Evolutionary conservation across 2,329 filamentous ascomycete genomes (phyloP), one percentile per base, ranked within the genome.

Genomic region (Diaporthe caulivora): DNA sequence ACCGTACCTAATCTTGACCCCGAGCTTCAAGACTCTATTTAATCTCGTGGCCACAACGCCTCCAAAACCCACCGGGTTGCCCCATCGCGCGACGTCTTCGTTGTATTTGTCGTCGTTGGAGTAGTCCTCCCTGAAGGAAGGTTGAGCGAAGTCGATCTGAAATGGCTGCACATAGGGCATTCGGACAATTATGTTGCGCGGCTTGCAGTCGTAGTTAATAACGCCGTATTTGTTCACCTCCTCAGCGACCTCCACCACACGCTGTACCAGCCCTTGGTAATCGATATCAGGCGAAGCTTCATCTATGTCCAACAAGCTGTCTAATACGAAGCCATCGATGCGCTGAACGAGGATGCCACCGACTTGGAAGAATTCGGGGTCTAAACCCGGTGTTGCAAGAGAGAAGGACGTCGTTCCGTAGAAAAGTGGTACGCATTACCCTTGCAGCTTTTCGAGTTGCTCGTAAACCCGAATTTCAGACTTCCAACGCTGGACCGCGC

Each of bases 381-480:
- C 57, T 17, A 10, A 60, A 21, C 37, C 57, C 26, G 26, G 57
- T 7, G 57, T 34, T 26, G 34, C 9, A 8, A 62, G 57, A 24
- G 57, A 62, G 57, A 62, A 62, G n/a, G n/a, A n/a, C n/a, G 40
- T 62, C 57, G 37, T 62, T 62, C 37, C 57, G 57, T 62, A 44
- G 37, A 62, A 47, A 9, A 44, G 24, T 44, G 57, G 57, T 29
- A 62, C 40, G 24, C 57, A 60, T 42, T 42, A 42, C n/a, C 57
- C 57, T 42, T 60, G 57, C 34, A 60, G 57, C 57, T 60, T 60
- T n/a, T 60, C 57, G 34, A 60, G 57, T 5, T 42, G 57, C 17
- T 60, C 4, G 18, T 60, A 60, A 42, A 34, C 57, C n/a, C 37
- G 57, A n/a, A 60, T 60, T 34, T 60, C 57, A 42, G 1, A 18